Conservation (phyloP, 305 asterid species). For the Solanum hybrid region DNA sequence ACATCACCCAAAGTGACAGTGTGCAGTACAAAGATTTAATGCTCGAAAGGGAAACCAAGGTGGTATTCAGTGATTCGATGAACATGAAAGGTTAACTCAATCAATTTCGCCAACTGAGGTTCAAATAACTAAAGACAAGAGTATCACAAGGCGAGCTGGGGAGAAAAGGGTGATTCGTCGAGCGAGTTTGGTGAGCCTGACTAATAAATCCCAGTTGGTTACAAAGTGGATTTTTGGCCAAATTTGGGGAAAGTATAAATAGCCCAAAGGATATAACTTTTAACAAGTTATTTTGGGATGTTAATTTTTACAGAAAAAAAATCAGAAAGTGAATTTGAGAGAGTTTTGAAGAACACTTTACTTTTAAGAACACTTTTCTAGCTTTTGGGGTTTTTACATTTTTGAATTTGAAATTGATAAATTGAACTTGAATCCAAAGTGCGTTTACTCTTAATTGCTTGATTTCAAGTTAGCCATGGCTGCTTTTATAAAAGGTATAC, state of each 20-base stretch:
- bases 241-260: neutral
- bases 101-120: neutral
- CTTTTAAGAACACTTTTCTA: neutral
- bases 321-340: neutral
- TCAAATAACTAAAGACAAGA: neutral
- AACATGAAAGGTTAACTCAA: neutral
- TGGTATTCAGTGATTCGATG: neutral
- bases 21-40: neutral
- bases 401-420: neutral
- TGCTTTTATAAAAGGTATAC: neutral
- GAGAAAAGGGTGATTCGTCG: neutral
- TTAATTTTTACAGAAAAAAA: too few species aligned
- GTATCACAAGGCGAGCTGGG: neutral
- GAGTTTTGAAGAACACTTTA: neutral
- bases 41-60: neutral
- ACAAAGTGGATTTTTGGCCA: neutral
- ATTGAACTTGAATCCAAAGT: too few species aligned
- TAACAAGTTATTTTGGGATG: neutral
- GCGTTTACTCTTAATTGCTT: neutral
- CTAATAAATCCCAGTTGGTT: neutral
- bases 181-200: neutral
- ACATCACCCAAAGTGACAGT: neutral
- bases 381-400: neutral
- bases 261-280: neutral
- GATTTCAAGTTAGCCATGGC: neutral